Evolutionary conservation across 164 flowering plant species (phyloP), one percentile per base, ranked within the genome.

Genomic region (Sextonia rubra): DNA sequence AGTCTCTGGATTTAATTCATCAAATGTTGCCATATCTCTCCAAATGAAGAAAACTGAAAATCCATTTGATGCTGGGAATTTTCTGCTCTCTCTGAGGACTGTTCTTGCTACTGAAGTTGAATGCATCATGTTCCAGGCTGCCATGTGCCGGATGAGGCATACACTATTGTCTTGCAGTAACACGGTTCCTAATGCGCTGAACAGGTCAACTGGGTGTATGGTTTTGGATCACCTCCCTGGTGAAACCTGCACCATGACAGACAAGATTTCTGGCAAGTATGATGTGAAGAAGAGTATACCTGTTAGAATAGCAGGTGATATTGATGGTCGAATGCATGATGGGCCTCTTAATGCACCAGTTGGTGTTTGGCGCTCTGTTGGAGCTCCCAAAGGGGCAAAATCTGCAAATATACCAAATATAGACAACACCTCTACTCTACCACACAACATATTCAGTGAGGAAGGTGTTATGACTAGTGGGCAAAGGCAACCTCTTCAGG

Each of bases 361-460:
- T 75, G 96, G 97, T 69, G 98, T 96, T 77, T 96, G 99, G 99
- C 94, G 99, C 68, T 75, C 97, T 75, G 98, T 93, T 77, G 96
- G 92, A 75, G 85, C 79, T 77, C 76, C 97, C 68, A 93, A 89
- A 85, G 88, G 85, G 64, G 58, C 83, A 62, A 96, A 90, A 81
- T 75, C 88, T 64, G 48, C 80, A 75, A 82, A 68, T 76, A 81
- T 88, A 56, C 78, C 86, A 22, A 83, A 73, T 77, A 74, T 88
- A 77, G 99, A 94, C 32, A 81, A 73, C 74, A 56, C 83, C 56
- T 69, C 88, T 56, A 73, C 90, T 70, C 63, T 87, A 66, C 76
- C 85, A 23, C 88, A 83, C 72, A 83, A 83, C 81, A 77, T 86
- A 37, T 88, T 83, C 73, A 81, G 72, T 71, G 98, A 93, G 71